Evolutionary conservation across 2,329 filamentous ascomycete genomes (phyloP), one percentile per base, ranked within the genome.

Genomic region (Tolypocladium tundrense): DNA sequence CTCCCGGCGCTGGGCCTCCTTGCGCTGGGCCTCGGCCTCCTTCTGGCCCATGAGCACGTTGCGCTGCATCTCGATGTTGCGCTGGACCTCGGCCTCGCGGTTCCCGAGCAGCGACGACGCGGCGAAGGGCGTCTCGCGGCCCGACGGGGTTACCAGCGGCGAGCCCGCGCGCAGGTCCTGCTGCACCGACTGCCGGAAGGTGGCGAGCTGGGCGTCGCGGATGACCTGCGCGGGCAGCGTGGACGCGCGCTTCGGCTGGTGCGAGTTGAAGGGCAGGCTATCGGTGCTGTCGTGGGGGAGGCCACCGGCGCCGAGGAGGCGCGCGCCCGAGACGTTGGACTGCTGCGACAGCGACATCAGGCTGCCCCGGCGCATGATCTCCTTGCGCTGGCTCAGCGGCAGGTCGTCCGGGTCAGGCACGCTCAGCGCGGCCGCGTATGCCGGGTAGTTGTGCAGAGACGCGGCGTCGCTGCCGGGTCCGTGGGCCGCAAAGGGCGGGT

Each of bases 301-400:
- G 21, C 62, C 60, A 19, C 57, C 58, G 27, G 62, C 60, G n/a
- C 60, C n/a, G 19, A 40, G 21, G 6, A 57, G 11, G 33, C 51
- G 50, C 21, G n/a, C 5, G 2, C 13, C 42, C 5, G 55, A 57
- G 37, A n/a, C 19, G 35, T 45, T 50, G 14, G 59, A 50, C 8
- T 45, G 55, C 13, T 51, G 55, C 7, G 59, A 64, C 45, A 68
- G 70, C 45, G 64, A 64, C 61, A 73, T 68, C 53, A 75, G 61
- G 64, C 77, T 80, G 61, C 69, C 77, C 48, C 82, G 79, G 39
- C 81, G 82, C 57, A 88, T 83, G 35, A 88, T 70, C 52, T 82
- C 74, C 57, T 80, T 81, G 50, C 88, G 85, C 64, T 88, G 83
- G 48, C 84, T 87, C 21, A 94, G 77, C 0, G 89, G 86, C 63